Conservation (phyloP, 371 early-diverging fungal genomes). For the Basidiobolus meristosporus region DNA sequence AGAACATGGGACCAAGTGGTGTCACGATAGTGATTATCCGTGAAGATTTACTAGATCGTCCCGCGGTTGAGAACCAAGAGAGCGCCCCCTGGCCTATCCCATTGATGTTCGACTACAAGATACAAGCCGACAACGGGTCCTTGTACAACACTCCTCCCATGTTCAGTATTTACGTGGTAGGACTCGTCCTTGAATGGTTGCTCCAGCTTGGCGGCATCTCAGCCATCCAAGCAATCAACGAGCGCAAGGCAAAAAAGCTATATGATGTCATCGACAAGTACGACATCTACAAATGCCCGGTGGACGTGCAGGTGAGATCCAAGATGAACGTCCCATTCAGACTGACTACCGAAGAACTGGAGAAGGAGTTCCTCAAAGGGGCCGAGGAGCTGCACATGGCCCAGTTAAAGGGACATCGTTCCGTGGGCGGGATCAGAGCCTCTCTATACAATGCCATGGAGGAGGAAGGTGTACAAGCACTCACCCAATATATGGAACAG, state of each 20-base stretch:
- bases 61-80: background rate
- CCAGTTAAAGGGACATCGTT: slow-evolving; percentile 88
- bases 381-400: slow-evolving; percentile 61
- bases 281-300: slow-evolving; percentile 45
- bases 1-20: slow-evolving; percentile 93
- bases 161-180: slow-evolving; percentile 82
- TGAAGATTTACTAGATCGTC: slow-evolving; percentile 52
- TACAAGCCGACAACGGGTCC: slow-evolving; percentile 58
- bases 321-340: slow-evolving; percentile 85
- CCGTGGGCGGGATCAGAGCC: slow-evolving; percentile 82
- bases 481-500: slow-evolving; percentile 57
- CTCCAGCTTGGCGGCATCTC: slow-evolving; percentile 51
- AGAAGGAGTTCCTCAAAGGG: slow-evolving; percentile 55
- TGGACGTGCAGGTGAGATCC: slow-evolving; percentile 39
- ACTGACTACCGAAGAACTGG: slow-evolving; percentile 45
- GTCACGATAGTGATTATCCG: slow-evolving; percentile 81
- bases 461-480: slow-evolving; percentile 50
- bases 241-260: slow-evolving; percentile 38
- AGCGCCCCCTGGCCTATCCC: slow-evolving; percentile 26
- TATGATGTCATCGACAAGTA: slow-evolving; percentile 46
- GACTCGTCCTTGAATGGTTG: slow-evolving; percentile 70
- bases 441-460: slow-evolving; percentile 89
- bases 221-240: slow-evolving; percentile 35
- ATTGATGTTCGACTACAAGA: slow-evolving; percentile 72
- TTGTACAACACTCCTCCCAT: slow-evolving; percentile 95